Evolutionary conservation across 371 early-diverging fungal species (phyloP), one percentile per base, ranked within the genome.

Genomic region (Coemansia sp.): DNA sequence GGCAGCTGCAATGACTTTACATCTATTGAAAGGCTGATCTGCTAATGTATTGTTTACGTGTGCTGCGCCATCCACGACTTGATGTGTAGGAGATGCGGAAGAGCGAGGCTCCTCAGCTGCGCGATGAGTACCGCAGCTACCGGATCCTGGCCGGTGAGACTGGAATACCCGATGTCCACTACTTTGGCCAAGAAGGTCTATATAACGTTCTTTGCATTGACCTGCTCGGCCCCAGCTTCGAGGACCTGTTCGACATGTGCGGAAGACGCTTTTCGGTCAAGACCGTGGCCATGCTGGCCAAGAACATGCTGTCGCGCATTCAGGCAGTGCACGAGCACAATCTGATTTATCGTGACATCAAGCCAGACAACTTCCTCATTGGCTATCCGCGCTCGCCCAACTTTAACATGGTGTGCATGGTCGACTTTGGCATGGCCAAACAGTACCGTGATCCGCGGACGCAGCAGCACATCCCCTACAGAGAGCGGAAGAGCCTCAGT

Each of bases 291-390:
- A 94, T 97, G 94, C 83, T 96, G 44, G 99, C 98, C 28, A 96
- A 97, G 79, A 93, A 94, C 82, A 97, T 99, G 96, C 83, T 99
- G 37, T 87, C 86, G 26, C 87, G 94, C 57, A 90, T 99, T 26
- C 98, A 99, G 85, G 87, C 89, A 16, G 89, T 99, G 58, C 99
- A 99, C 80, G 95, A 97, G 71, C 90, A 91, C 81, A 94, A 95
- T 78, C 83, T 97, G 70, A 93, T 99, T 58, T 99, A 99, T 82
- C 89, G 99, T 64, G 99, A 99, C 82, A 98, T 99, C 73, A 99
- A 99, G 81, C 99, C 99, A 23, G 99, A 99, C 82, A 99, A 99
- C 85, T 99, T 99, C 80, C 84, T 98, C 56, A 88, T 96, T 67
- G 97, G 96, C 28, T 83, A 90, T 16, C 89, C 92, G 4, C 80